phyloP scores from a whole-genome alignment of 2,329 filamentous ascomycete species.

The Dactylella cylindrospora region DNA sequence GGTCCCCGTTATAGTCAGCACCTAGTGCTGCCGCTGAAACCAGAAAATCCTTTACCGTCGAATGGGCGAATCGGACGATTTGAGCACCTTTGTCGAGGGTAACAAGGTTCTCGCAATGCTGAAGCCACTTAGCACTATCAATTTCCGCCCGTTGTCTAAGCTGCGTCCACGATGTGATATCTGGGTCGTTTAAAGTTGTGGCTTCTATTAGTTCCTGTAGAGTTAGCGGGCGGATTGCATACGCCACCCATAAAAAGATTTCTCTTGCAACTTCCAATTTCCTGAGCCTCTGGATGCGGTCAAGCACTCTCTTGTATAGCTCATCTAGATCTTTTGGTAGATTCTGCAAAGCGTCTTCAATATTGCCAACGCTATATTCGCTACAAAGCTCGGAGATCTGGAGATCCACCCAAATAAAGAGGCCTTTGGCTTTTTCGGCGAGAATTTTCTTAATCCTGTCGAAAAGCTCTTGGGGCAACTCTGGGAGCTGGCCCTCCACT shows the following conservation, averaged over 20 bases:
- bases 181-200: conserved; percentile 48
- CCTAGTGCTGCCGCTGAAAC: background rate
- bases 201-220: conserved; percentile 53
- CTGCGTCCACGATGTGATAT: background rate
- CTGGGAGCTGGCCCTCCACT: conserved; percentile 21
- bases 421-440: conserved; percentile 12
- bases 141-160: background rate
- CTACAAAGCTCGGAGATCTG: conserved; percentile 36
- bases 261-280: conserved; percentile 45
- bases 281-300: conserved; percentile 14
- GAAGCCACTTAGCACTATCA: conserved; percentile 24
- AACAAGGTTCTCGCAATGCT: conserved; percentile 28
- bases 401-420: conserved; percentile 39
- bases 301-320: conserved; percentile 16
- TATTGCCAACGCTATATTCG: conserved; percentile 17
- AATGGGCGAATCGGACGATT: conserved; percentile 21
- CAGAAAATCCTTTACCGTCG: conserved; percentile 16
- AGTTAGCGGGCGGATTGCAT: conserved; percentile 50
- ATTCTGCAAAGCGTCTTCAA: conserved; percentile 6
- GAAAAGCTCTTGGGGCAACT: background rate
- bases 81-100: background rate
- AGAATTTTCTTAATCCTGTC: conserved; percentile 11
- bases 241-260: conserved; percentile 51
- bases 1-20: background rate
- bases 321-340: conserved; percentile 31